Conservation (phyloP, 768 basidiomycete species). For the Jaapia argillacea region DNA sequence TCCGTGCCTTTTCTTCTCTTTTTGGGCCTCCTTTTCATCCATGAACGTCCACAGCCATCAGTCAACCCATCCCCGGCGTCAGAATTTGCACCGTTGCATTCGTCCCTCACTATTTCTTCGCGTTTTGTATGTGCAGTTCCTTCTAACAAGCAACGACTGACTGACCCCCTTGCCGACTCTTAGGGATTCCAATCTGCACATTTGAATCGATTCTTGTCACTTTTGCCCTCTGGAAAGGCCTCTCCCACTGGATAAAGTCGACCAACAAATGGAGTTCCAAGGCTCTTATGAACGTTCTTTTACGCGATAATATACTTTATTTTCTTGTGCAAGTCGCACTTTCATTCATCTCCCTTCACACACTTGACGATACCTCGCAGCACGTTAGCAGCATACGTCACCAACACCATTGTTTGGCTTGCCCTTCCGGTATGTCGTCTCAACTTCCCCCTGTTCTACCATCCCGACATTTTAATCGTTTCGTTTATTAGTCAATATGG, state of each 20-base stretch:
- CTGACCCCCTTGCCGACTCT: no score
- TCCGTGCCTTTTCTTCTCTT: neutral
- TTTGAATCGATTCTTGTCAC: neutral
- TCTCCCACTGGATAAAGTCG: neutral
- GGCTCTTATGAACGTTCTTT: neutral
- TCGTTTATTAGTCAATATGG: no score
- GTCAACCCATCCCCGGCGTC: neutral
- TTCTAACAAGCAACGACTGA: no score
- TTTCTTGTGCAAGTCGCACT: neutral
- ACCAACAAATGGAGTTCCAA: neutral
- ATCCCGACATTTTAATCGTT: no score
- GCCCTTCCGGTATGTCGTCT: neutral
- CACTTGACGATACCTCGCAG: neutral
- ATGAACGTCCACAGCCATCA: neutral
- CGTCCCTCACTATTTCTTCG: neutral
- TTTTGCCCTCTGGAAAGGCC: neutral
- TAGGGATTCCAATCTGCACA: no score
- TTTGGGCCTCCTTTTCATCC: neutral
- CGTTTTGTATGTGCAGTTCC: neutral
- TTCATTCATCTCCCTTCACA: neutral
- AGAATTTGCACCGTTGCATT: neutral
- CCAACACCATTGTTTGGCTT: neutral
- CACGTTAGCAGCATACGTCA: neutral
- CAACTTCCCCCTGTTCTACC: neutral
- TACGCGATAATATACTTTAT: neutral